Conservation (phyloP, 2,329 filamentous ascomycete species). For the Trichoderma simmonsii region DNA sequence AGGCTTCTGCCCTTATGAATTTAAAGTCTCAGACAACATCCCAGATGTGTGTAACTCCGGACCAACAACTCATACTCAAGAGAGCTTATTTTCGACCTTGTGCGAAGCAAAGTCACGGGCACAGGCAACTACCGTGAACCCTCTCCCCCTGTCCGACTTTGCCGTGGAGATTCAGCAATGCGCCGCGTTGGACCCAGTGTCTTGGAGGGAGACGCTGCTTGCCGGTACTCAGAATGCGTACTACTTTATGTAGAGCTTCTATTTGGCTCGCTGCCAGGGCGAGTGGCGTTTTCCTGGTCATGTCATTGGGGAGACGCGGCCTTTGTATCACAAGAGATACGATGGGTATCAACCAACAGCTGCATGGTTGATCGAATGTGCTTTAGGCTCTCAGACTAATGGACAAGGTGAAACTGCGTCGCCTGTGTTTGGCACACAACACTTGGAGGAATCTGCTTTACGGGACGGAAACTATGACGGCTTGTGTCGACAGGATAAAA, state of each 20-base stretch:
- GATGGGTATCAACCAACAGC: constrained; percentile 7
- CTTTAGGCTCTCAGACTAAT: background rate
- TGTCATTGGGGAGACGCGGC: background rate
- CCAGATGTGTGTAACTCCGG: constrained; percentile 15
- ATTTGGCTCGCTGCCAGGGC: constrained; percentile 23
- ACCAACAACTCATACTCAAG: background rate
- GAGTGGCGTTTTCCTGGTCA: constrained; percentile 21
- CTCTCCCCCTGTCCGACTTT: background rate
- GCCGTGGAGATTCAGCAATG: constrained; percentile 14
- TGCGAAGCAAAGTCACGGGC: background rate
- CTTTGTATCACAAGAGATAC: background rate
- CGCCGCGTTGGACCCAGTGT: constrained; percentile 4
- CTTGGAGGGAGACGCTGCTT: background rate
- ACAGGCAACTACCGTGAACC: background rate
- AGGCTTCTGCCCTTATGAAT: background rate
- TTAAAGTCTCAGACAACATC: constrained; percentile 12
- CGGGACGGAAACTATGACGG: background rate
- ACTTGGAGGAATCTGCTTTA: background rate
- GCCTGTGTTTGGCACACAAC: background rate
- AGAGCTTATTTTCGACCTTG: constrained; percentile 14
- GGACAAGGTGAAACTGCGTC: background rate
- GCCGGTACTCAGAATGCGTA: background rate
- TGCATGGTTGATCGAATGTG: constrained; percentile 1
- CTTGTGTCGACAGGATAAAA: background rate
- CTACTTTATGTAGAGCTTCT: background rate